phyloP scores from a whole-genome alignment of 257 asterid species.

The Lycium barbarum region DNA sequence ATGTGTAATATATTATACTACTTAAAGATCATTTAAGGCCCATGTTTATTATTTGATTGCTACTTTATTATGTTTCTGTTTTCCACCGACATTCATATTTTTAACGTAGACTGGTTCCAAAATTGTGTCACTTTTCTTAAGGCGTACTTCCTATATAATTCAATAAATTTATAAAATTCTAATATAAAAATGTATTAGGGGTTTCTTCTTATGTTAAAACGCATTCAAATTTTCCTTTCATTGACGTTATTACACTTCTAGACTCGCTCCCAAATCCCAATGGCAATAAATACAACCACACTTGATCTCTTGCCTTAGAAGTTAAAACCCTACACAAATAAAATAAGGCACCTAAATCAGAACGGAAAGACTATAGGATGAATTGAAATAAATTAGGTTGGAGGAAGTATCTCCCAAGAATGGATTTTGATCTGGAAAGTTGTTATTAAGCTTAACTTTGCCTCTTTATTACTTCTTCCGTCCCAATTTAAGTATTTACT shows the following conservation, averaged over 20 bases:
- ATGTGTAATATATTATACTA: too few relatives aligned
- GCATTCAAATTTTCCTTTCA: too few relatives aligned
- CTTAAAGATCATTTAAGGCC: background rate
- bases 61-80: too few relatives aligned
- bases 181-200: too few relatives aligned
- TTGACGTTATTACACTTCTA: background rate
- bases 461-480: background rate
- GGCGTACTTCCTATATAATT: too few relatives aligned
- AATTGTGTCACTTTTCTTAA: too few relatives aligned
- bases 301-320: background rate
- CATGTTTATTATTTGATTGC: background rate
- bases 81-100: background rate
- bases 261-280: background rate
- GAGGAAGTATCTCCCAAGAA: background rate
- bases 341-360: background rate
- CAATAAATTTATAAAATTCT: too few relatives aligned
- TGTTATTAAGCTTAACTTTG: background rate
- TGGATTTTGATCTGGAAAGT: background rate
- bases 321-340: background rate
- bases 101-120: too few relatives aligned
- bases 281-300: background rate
- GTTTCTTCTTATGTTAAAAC: background rate
- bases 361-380: background rate
- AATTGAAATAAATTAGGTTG: background rate
- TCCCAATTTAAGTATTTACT: too few relatives aligned